Conservation (phyloP, 257 asterid genomes). For the Nicotiana obtusifolia region DNA sequence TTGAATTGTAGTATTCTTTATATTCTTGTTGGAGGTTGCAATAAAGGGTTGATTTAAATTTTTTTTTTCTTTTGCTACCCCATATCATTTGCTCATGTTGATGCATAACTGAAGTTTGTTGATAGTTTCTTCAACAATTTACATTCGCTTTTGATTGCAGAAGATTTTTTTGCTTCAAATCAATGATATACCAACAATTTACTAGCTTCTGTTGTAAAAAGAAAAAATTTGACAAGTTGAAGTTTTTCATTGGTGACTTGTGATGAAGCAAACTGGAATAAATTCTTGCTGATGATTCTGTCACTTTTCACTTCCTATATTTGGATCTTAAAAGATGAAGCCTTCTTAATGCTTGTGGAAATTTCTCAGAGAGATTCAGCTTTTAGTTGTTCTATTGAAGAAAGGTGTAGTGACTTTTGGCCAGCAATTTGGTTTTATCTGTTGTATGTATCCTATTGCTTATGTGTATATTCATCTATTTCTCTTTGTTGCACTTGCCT, state of each 20-base stretch:
- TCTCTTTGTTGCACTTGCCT: neutral
- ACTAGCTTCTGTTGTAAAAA: neutral
- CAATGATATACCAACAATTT: neutral
- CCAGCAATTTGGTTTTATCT: neutral
- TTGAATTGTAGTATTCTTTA: neutral
- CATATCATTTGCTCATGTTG: neutral
- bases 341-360: neutral
- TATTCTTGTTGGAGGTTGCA: conserved; percentile 7
- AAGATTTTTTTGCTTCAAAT: neutral
- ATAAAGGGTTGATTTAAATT: neutral
- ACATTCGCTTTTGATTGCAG: neutral
- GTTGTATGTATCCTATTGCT: neutral
- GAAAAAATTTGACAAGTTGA: neutral
- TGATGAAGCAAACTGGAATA: neutral
- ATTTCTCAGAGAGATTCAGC: neutral
- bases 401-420: neutral
- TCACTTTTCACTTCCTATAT: neutral
- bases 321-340: neutral
- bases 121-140: neutral
- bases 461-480: neutral
- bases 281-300: neutral
- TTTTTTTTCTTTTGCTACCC: neutral
- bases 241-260: neutral
- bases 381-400: neutral
- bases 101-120: neutral